A percentile compares a stretch with the other conserved stretches of the same genome.
phyloP scores from a whole-genome alignment of 495 filamentous ascomycete species.

The Tirmania nivea region DNA sequence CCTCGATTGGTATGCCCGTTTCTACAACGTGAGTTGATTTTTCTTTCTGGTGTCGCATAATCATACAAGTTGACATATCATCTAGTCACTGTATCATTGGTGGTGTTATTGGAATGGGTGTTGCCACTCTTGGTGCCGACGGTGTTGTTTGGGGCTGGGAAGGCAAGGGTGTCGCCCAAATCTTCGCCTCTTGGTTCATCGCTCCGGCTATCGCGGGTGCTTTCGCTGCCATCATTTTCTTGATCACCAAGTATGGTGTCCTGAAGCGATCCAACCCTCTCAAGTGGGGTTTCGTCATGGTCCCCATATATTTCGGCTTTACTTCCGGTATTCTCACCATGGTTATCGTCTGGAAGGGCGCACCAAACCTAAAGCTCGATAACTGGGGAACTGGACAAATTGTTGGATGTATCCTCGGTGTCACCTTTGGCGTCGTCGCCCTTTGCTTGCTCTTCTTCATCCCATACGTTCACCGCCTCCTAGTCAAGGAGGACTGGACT shows the following conservation, averaged over 20 bases:
- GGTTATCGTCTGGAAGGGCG: slow-evolving; percentile 39
- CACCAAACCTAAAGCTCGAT: slow-evolving; percentile 25
- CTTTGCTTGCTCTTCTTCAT: slow-evolving; percentile 36
- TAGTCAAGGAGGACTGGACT: slow-evolving; percentile 33
- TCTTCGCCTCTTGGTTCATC: slow-evolving; percentile 40
- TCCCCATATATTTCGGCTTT: slow-evolving; percentile 40
- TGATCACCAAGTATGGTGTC: slow-evolving; percentile 39
- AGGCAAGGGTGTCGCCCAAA: slow-evolving; percentile 30
- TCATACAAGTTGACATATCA: neutral
- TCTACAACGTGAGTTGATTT: slow-evolving; percentile 29
- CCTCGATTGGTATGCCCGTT: slow-evolving; percentile 34
- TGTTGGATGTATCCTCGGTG: slow-evolving; percentile 35
- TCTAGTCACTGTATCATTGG: slow-evolving; percentile 35
- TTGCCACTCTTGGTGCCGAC: slow-evolving; percentile 31
- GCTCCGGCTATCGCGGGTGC: slow-evolving; percentile 36
- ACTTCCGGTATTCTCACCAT: slow-evolving; percentile 40
- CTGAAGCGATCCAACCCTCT: slow-evolving; percentile 36
- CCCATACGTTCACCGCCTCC: slow-evolving; percentile 38
- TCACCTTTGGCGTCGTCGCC: slow-evolving; percentile 31
- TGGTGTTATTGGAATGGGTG: slow-evolving; percentile 40
- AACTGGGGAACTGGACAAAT: slow-evolving; percentile 30
- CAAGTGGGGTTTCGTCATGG: slow-evolving; percentile 32
- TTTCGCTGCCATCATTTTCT: slow-evolving; percentile 42
- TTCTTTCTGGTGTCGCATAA: slow-evolving; percentile 4
- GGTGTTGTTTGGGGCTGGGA: slow-evolving; percentile 36